Percentiles rank a stretch among this genome's conserved stretches.
Conservation (phyloP, 2,329 filamentous ascomycete species). For the Pseudopyricularia javanii region DNA sequence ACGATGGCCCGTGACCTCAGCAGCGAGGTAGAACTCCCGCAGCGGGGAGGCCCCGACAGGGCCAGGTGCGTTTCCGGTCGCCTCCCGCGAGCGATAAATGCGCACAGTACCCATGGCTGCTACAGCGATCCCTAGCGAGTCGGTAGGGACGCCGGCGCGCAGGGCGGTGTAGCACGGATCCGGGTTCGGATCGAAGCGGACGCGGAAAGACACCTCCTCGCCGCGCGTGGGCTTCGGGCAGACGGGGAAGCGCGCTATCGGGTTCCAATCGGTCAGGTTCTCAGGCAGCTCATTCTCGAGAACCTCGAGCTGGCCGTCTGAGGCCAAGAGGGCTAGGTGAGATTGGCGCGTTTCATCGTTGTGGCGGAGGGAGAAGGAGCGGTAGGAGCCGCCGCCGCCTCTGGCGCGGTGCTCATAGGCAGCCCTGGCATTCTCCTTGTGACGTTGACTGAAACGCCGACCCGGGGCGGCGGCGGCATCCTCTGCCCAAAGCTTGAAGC, state of each 20-base stretch:
- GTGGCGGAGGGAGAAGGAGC: slow-evolving; percentile 74
- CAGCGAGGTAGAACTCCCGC: slow-evolving; percentile 77
- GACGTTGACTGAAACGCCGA: slow-evolving; percentile 63
- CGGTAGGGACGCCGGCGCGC: slow-evolving; percentile 67
- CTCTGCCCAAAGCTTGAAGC: slow-evolving; percentile 87
- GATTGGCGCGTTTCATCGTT: slow-evolving; percentile 71
- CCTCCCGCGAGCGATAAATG: slow-evolving; percentile 64
- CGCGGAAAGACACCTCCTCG: slow-evolving; percentile 76
- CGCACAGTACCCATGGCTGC: slow-evolving; percentile 75
- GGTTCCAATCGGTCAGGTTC: slow-evolving; percentile 62
- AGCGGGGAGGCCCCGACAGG: slow-evolving; percentile 32
- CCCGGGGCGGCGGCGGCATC: slow-evolving; percentile 71
- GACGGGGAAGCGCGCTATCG: slow-evolving; percentile 66
- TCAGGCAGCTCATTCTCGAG: slow-evolving; percentile 81
- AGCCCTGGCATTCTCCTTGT: slow-evolving; percentile 29
- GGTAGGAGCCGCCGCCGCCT: slow-evolving; percentile 53
- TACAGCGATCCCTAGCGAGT: slow-evolving; percentile 70
- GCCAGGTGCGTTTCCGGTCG: neutral
- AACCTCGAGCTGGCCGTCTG: slow-evolving; percentile 68
- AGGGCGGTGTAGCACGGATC: slow-evolving; percentile 68
- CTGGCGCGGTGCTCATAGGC: slow-evolving; percentile 45
- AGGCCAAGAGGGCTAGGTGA: slow-evolving; percentile 70
- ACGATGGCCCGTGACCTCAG: slow-evolving; percentile 60
- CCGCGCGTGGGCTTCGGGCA: slow-evolving; percentile 60
- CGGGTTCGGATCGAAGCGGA: slow-evolving; percentile 80